These are phyloP conservation scores for Rhodotorula mucilaginosa DNA, from an alignment of 1,284 basidiomycete species.

Conservation along the genomic window DNA sequence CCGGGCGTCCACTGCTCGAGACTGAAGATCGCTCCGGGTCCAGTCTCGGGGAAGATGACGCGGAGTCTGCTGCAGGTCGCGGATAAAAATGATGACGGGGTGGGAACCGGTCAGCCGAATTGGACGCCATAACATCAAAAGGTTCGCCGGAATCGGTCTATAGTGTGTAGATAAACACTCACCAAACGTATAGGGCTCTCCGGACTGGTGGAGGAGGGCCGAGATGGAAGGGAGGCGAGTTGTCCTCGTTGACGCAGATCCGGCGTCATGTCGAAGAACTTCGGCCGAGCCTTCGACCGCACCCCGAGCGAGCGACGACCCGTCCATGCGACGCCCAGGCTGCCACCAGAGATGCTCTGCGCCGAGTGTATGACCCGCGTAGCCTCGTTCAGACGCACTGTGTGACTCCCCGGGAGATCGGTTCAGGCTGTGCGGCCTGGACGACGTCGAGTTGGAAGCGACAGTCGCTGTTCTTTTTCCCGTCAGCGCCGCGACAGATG, in stretches of 20 bases:
- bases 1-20: too few relatives aligned
- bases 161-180: too few relatives aligned
- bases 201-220: conserved; percentile 11
- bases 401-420: too few relatives aligned
- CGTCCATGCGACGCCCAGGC: not conserved
- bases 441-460: too few relatives aligned
- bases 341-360: not conserved
- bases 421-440: too few relatives aligned
- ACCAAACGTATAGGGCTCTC: not conserved
- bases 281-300: not conserved
- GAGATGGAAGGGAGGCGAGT: conserved; percentile 27
- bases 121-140: not conserved
- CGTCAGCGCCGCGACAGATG: too few relatives aligned
- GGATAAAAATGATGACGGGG: not conserved
- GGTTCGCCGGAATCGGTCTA: too few relatives aligned
- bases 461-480: too few relatives aligned
- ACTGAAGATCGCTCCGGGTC: too few relatives aligned
- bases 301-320: not conserved
- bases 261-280: not conserved
- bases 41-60: not conserved
- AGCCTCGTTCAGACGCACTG: too few relatives aligned
- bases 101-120: not conserved
- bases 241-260: not conserved
- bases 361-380: too few relatives aligned
- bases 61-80: not conserved